phyloP scores from a whole-genome alignment of 169 alveolate species.

The Plasmodium gaboni region DNA sequence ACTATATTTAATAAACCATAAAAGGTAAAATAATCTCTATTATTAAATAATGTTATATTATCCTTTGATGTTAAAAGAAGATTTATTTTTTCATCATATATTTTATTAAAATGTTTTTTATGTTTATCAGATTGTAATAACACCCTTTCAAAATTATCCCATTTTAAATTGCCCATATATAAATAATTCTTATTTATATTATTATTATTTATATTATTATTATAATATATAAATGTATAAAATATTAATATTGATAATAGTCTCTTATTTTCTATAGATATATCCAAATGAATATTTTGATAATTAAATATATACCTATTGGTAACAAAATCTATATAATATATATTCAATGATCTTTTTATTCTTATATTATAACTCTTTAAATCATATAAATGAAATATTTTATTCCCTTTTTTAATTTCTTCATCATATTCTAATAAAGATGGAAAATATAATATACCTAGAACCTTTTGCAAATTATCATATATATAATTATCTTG shows the following conservation, averaged over 20 bases:
- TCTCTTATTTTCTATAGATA: slow-evolving; percentile 16
- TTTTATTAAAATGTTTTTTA: neutral
- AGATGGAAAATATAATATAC: slow-evolving; percentile 36
- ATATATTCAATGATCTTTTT: slow-evolving; percentile 29
- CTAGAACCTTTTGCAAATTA: slow-evolving; percentile 36
- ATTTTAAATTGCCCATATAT: neutral
- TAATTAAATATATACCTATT: slow-evolving; percentile 14
- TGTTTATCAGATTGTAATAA: neutral
- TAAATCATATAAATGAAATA: slow-evolving; percentile 14
- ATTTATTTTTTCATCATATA: neutral
- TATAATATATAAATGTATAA: slow-evolving; percentile 38
- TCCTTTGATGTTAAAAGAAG: slow-evolving; percentile 24
- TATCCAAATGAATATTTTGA: slow-evolving; percentile 18
- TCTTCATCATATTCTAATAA: slow-evolving; percentile 7
- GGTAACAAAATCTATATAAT: slow-evolving; percentile 21
- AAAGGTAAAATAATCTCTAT: slow-evolving; percentile 24
- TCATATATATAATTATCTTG: slow-evolving; percentile 26
- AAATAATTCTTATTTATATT: too few species aligned
- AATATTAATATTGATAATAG: slow-evolving; percentile 24
- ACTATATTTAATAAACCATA: slow-evolving; percentile 52
- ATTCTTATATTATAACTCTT: slow-evolving; percentile 12
- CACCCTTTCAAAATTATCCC: neutral
- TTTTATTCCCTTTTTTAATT: slow-evolving; percentile 1
- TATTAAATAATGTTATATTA: slow-evolving; percentile 10
- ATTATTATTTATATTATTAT: neutral